Base-by-base conservation (phyloP, 805 yeast genomes). In the Blastobotrys terrestris region DNA sequence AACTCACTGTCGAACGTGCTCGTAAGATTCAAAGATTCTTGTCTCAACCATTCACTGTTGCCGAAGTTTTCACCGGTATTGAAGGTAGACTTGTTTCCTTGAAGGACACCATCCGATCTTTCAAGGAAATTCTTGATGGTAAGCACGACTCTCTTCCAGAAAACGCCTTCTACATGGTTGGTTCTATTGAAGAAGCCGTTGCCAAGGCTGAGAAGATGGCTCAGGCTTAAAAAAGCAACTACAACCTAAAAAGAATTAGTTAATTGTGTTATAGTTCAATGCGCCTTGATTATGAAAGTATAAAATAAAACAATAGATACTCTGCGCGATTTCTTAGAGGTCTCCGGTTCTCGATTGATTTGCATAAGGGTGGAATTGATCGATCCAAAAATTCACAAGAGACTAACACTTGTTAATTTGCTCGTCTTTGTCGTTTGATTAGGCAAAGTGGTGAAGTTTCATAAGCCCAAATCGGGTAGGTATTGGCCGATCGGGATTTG, bases 161-260 rank as follows among this genome's bases (percentile, higher is more conserved):
- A 82, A 87, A 85, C 74, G 99, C 99, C 69, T 94, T 94, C 95
- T 94, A 94, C 79, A 94, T 94, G 99, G 99, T 94, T 77, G 99
- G 99, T 81, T 96, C 96, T 81, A 91, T 94, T 71, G 97, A 91
- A 75, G 99, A 94, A 77, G 99, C 84, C 68, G 77, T 90, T 74
- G 95, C 97, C 73, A 94, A 94, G 85, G 98, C 97, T 72, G 98
- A 94, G 80, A 91, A 92, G 82, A 77, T 94, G 75, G 98, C 98
- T 77, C 19, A 20, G 13, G 22, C 18, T 11, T 44, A 44, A 44
- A 44, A 31, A 11, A 26, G 8, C 35, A 5, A n/a, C n/a, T n/a
- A n/a, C n/a, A n/a, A n/a, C n/a, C n/a, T n/a, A n/a, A n/a, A n/a
- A n/a, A n/a, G n/a, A n/a, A n/a, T 11, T 26, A 26, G 35, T 26